Evolutionary conservation across 2,329 filamentous ascomycete genomes (phyloP).

Genomic region (Colletotrichum brevisporum): DNA sequence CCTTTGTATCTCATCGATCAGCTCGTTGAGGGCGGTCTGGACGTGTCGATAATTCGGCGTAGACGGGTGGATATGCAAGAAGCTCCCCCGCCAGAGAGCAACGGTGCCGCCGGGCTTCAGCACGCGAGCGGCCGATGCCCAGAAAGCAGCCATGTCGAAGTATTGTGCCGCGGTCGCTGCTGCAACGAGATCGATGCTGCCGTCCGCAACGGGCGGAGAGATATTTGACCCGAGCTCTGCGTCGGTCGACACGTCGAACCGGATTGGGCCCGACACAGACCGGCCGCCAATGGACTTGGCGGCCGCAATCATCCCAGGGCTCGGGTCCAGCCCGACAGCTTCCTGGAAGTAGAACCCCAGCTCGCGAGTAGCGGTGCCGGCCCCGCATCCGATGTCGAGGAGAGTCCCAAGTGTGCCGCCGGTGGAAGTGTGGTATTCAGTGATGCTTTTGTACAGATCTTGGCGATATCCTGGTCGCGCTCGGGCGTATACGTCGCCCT

Average conservation of each 20-base stretch:
- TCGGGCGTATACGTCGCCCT: constrained; percentile 60
- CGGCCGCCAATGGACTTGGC: constrained; percentile 55
- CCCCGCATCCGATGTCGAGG: constrained; percentile 71
- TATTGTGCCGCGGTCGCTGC: constrained; percentile 68
- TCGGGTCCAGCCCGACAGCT: constrained; percentile 65
- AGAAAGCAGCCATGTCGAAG: constrained; percentile 69
- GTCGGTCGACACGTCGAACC: constrained; percentile 58
- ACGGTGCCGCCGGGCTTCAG: constrained; percentile 67
- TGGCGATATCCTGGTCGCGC: constrained; percentile 59
- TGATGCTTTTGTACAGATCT: constrained; percentile 60
- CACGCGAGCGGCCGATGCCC: constrained; percentile 58
- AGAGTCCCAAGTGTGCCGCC: constrained; percentile 59
- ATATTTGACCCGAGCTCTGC: constrained; percentile 56
- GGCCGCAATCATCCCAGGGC: constrained; percentile 65
- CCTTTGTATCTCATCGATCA: constrained; percentile 40
- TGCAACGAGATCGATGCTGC: constrained; percentile 63
- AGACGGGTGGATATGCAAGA: constrained; percentile 46
- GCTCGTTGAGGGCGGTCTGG: constrained; percentile 55
- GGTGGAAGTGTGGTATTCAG: constrained; percentile 60
- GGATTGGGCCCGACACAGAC: constrained; percentile 49
- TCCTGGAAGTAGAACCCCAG: constrained; percentile 61
- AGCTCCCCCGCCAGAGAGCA: constrained; percentile 61
- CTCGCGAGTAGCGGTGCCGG: constrained; percentile 62
- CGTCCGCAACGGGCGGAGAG: constrained; percentile 46
- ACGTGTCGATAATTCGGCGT: constrained; percentile 57